phyloP scores from a whole-genome alignment of 2,329 filamentous ascomycete species.

The Fusarium dlaminii region DNA sequence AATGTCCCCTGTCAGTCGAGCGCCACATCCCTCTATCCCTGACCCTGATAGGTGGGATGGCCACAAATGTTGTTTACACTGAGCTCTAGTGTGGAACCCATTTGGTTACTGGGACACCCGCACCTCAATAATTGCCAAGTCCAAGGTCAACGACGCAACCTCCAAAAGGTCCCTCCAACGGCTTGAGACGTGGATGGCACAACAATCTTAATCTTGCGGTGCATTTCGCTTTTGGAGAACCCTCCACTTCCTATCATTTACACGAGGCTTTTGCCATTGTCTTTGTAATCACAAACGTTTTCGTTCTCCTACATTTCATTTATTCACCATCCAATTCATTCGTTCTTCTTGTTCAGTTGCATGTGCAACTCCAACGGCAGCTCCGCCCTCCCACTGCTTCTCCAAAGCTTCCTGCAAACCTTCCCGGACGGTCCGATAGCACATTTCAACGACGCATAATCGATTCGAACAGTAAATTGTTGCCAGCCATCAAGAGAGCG shows the following conservation, averaged over 20 bases:
- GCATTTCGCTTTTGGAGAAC: conserved; percentile 13
- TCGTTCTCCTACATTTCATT: not conserved
- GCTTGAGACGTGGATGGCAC: conserved; percentile 20
- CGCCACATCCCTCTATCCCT: conserved; percentile 27
- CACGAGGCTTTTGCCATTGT: not conserved
- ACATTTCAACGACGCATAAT: not conserved
- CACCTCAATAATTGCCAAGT: conserved; percentile 18
- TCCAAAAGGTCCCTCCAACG: conserved; percentile 32
- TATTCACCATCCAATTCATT: not conserved
- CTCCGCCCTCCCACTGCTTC: conserved; percentile 16
- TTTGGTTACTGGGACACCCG: conserved; percentile 39
- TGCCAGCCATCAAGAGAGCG: conserved; percentile 1
- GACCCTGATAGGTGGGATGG: conserved; percentile 36
- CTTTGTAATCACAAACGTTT: conserved; percentile 2
- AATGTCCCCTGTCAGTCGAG: conserved; percentile 20
- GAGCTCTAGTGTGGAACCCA: conserved; percentile 29
- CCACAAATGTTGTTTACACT: conserved; percentile 39
- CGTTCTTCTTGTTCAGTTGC: conserved; percentile 10
- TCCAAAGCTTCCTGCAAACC: conserved; percentile 23
- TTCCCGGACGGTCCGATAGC: conserved; percentile 14
- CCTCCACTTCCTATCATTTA: conserved; percentile 7
- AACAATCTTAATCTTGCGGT: conserved; percentile 18
- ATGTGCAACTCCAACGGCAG: conserved; percentile 34
- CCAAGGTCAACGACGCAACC: conserved; percentile 22
- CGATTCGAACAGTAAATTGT: not conserved